Evolutionary conservation across 2,329 filamentous ascomycete genomes (phyloP).

Genomic region (Neopestalotiopsis sp.): DNA sequence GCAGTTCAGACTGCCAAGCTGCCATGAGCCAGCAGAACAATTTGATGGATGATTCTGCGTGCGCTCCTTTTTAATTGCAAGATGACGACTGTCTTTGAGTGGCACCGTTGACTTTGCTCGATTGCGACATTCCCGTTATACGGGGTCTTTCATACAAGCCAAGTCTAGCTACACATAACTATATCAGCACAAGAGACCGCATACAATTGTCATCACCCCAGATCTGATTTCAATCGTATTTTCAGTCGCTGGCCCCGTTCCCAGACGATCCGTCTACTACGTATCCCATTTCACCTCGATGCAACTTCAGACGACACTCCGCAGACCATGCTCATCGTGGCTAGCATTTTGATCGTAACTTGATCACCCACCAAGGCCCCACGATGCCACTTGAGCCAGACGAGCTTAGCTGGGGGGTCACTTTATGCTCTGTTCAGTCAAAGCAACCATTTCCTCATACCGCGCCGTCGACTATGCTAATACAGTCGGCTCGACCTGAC

Average conservation of each 20-base stretch:
- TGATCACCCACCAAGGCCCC: neutral
- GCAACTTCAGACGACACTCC: neutral
- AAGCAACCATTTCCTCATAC: neutral
- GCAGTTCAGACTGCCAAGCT: neutral
- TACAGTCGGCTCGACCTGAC: neutral
- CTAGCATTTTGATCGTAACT: neutral
- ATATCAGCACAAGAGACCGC: no score
- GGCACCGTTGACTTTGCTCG: no score
- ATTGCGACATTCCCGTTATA: no score
- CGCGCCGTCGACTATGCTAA: neutral
- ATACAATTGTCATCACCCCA: no score
- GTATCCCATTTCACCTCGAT: neutral
- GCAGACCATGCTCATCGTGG: neutral
- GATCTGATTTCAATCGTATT: no score
- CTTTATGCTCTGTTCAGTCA: neutral
- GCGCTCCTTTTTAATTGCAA: no score
- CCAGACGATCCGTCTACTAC: neutral
- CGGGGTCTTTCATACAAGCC: no score
- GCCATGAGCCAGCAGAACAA: neutral
- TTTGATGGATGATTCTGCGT: no score
- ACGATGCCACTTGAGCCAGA: neutral
- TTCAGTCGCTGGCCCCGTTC: no score
- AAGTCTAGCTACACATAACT: no score
- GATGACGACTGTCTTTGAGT: no score
- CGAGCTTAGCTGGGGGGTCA: neutral